phyloP scores from a whole-genome alignment of 495 filamentous ascomycete species.

The Penicillium angulare region DNA sequence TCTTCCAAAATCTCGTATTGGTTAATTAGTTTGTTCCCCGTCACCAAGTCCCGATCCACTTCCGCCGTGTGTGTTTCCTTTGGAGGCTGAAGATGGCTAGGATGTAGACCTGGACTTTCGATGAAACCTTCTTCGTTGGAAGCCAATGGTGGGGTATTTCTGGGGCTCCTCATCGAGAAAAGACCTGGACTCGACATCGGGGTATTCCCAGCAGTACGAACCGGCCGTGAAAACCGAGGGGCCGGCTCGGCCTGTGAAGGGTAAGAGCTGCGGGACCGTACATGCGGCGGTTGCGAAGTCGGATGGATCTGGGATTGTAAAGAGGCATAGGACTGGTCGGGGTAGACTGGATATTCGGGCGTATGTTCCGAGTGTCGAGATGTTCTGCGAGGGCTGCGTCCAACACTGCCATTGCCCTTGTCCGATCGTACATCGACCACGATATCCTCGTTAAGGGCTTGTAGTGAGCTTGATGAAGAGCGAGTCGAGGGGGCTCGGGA shows the following conservation, averaged over 20 bases:
- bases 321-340: constrained; percentile 52
- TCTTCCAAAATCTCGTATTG: constrained; percentile 96
- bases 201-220: constrained; percentile 60
- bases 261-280: constrained; percentile 42
- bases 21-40: constrained; percentile 94
- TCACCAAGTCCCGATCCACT: constrained; percentile 80
- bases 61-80: constrained; percentile 82
- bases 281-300: constrained; percentile 38
- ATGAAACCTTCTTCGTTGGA: constrained; percentile 46
- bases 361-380: constrained; percentile 30
- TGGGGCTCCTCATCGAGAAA: constrained; percentile 52
- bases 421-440: constrained; percentile 45
- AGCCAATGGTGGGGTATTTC: constrained; percentile 42
- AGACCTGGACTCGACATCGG: constrained; percentile 67
- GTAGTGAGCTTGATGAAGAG: constrained; percentile 47
- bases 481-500: constrained; percentile 41
- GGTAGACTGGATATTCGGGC: constrained; percentile 49
- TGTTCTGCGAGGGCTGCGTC: constrained; percentile 26
- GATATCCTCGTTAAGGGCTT: constrained; percentile 45
- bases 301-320: constrained; percentile 51
- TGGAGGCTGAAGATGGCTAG: constrained; percentile 60
- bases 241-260: constrained; percentile 36
- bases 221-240: constrained; percentile 27
- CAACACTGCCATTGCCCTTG: constrained; percentile 23
- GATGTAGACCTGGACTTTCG: constrained; percentile 61